Evolutionary conservation across 768 basidiomycete species (phyloP), one percentile per base, ranked within the genome.

Genomic region (Strobilomyces echinocephalus): DNA sequence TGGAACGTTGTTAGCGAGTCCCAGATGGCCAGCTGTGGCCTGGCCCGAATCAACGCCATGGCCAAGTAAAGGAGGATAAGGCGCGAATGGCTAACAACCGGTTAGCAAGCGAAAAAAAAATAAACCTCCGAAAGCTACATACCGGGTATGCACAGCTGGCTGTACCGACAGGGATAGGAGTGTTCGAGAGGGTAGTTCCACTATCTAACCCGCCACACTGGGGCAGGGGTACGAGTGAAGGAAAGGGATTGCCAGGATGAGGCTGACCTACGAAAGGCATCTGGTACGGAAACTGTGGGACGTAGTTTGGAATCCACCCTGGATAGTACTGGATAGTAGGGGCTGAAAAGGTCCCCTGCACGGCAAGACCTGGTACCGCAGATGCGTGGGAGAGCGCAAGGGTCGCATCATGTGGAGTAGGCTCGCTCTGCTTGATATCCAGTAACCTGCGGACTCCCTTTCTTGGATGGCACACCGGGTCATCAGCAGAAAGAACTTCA

Each of bases 241-340:
- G 65, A 20, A 76, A 57, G 15, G 76, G 64, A 67, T 77, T 80
- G 7, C 74, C 70, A n/a, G 76, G 63, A 57, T 76, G 82, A 28
- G 75, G 74, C 16, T 59, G 66, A 4, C 70, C 62, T 53, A 79
- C 69, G 54, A 77, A 82, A 28, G 80, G 77, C 54, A 82, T 61
- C 31, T 76, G 79, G 58, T 80, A 84, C 21, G 75, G 77, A 54
- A 78, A 70, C 20, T 74, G 77, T 28, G 74, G 75, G n/a, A 74
- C 63, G 62, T 77, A 83, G 11, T 76, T 72, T 36, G 77, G 76
- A 45, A 80, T 66, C 84, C 84, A 85, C 33, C 77, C 73, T 41
- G 73, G 72, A 61, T 76, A 78, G 58, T 76, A 83, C 21, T 73
- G 75, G n/a, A 74, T 64, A 24, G 72, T 63, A 10, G 76, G 71